These are phyloP conservation scores for Zygnema cylindricum DNA, from an alignment of 139 green algal genomes.

Conservation along the genomic window DNA sequence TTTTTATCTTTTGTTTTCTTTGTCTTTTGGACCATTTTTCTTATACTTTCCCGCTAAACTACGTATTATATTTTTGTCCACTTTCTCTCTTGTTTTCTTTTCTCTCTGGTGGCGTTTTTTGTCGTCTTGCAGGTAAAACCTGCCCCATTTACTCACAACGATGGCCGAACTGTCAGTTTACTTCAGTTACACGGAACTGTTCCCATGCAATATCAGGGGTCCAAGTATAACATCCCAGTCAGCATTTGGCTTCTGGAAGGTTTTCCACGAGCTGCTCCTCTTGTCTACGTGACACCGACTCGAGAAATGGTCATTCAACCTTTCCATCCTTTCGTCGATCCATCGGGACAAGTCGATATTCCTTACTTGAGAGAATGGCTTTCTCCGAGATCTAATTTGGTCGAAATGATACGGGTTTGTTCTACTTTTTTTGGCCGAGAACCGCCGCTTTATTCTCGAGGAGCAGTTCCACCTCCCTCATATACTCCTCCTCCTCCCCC, in stretches of 20 bases:
- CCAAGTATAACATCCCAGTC: slow-evolving; percentile 95
- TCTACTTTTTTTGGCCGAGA: slow-evolving; percentile 82
- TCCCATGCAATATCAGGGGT: slow-evolving; percentile 82
- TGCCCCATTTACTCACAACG: slow-evolving; percentile 64
- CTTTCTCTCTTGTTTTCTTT: neutral
- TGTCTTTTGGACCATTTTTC: neutral
- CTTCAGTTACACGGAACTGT: slow-evolving; percentile 86
- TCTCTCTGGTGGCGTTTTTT: slow-evolving; percentile 10
- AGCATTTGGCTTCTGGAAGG: slow-evolving; percentile 81
- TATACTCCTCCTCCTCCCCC: neutral
- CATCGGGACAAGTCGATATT: slow-evolving; percentile 58
- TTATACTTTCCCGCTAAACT: neutral
- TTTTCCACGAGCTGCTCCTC: slow-evolving; percentile 76
- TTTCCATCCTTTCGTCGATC: slow-evolving; percentile 78
- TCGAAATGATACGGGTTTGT: slow-evolving; percentile 67
- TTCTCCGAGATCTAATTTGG: slow-evolving; percentile 66
- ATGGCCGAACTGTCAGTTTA: slow-evolving; percentile 66
- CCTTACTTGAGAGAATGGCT: slow-evolving; percentile 60
- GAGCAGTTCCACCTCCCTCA: neutral
- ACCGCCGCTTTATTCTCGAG: slow-evolving; percentile 82
- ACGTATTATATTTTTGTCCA: neutral
- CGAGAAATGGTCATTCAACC: slow-evolving; percentile 90
- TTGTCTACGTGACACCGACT: slow-evolving; percentile 84
- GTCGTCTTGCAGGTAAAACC: slow-evolving; percentile 44
- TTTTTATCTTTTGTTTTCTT: neutral